Evolutionary conservation across 2,329 filamentous ascomycete genomes (phyloP).

Genomic region (Ampelomyces quisqualis): DNA sequence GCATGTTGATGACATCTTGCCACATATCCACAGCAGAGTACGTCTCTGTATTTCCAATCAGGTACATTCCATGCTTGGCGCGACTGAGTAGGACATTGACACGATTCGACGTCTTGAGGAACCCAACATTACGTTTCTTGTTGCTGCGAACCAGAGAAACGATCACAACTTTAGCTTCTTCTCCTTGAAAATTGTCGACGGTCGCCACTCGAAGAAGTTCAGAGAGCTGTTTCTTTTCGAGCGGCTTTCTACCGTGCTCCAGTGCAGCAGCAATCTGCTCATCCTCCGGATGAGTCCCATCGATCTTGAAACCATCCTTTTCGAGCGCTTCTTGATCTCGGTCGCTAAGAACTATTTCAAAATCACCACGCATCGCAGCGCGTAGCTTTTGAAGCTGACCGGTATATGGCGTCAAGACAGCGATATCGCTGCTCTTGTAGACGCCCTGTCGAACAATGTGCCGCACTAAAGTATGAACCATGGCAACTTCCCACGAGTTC

Average conservation of each 20-base stretch:
- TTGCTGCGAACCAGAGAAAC: slow-evolving; percentile 74
- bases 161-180: slow-evolving; percentile 71
- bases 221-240: slow-evolving; percentile 26
- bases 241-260: slow-evolving; percentile 11
- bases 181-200: slow-evolving; percentile 75
- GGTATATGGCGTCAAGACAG: slow-evolving; percentile 67
- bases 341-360: slow-evolving; percentile 65
- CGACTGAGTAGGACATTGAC: slow-evolving; percentile 70
- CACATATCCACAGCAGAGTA: slow-evolving; percentile 63
- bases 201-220: slow-evolving; percentile 55
- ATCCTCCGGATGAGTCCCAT: slow-evolving; percentile 1
- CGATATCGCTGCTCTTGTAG: slow-evolving; percentile 64
- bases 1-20: slow-evolving; percentile 57
- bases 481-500: slow-evolving; percentile 63
- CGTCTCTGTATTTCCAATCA: slow-evolving; percentile 67
- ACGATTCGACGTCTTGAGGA: slow-evolving; percentile 65
- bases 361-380: slow-evolving; percentile 48
- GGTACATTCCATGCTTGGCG: slow-evolving; percentile 68
- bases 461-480: slow-evolving; percentile 62
- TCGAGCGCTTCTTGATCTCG: slow-evolving; percentile 59
- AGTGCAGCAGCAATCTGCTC: neutral
- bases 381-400: slow-evolving; percentile 60
- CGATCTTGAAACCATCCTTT: slow-evolving; percentile 22
- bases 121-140: slow-evolving; percentile 58
- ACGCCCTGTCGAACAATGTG: slow-evolving; percentile 66